These are phyloP conservation scores for Aspergillus bridgeri DNA, from an alignment of 495 filamentous ascomycete species.

Conservation along the genomic window DNA sequence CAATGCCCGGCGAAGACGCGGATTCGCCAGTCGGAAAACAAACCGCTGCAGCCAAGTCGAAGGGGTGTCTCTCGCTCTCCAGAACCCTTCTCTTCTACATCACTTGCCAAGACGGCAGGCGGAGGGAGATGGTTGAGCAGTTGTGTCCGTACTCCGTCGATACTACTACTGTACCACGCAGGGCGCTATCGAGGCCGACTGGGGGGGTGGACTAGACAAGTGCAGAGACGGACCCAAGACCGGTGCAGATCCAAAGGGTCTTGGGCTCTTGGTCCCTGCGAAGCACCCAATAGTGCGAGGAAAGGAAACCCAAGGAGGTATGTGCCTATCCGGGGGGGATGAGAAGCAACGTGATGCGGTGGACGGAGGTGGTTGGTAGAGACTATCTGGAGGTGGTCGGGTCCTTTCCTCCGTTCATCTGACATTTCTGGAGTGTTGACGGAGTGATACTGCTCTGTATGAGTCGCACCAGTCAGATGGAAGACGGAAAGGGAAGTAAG, in stretches of 20 bases:
- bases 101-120: not conserved
- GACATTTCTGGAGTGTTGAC: no score
- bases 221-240: not conserved
- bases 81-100: not conserved
- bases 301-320: constrained; percentile 12
- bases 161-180: no score
- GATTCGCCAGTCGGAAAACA: not conserved
- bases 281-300: constrained; percentile 15
- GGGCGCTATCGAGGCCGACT: no score
- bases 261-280: not conserved
- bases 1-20: not conserved
- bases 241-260: constrained; percentile 7
- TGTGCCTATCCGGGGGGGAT: constrained; percentile 10
- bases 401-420: no score
- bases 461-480: no score
- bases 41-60: not conserved
- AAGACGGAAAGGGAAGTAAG: not conserved
- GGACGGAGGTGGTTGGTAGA: constrained; percentile 15
- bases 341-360: constrained; percentile 21
- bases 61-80: not conserved
- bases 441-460: no score
- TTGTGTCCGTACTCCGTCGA: no score
- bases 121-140: no score
- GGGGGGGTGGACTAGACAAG: not conserved
- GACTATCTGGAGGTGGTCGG: no score